A percentile compares a stretch with the other conserved stretches of the same genome.
Conservation (phyloP, 2,329 filamentous ascomycete species). For the Scortechinia acanthostroma region DNA sequence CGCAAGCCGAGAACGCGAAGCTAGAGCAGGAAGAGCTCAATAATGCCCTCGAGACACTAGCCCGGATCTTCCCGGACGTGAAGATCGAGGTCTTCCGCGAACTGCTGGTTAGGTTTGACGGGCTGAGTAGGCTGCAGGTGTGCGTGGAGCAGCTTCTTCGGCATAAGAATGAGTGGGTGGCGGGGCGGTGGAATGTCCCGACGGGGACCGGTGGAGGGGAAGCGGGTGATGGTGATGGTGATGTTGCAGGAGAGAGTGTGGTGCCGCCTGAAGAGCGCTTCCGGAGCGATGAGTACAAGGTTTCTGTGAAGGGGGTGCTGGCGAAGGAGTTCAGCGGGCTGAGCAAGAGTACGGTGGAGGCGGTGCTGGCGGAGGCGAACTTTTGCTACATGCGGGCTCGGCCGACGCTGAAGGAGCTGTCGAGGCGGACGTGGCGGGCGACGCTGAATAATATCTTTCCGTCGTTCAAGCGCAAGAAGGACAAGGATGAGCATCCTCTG, state of each 20-base stretch:
- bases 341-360: slow-evolving; percentile 31
- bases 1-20: slow-evolving; percentile 13
- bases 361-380: slow-evolving; percentile 35
- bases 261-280: slow-evolving; percentile 31
- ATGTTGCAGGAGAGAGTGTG: slow-evolving; percentile 7
- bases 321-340: slow-evolving; percentile 29
- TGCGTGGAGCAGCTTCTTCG: slow-evolving; percentile 34
- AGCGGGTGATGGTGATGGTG: not conserved
- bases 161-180: slow-evolving; percentile 34
- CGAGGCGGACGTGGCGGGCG: slow-evolving; percentile 31
- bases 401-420: slow-evolving; percentile 28
- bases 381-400: slow-evolving; percentile 31
- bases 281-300: slow-evolving; percentile 29
- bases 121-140: slow-evolving; percentile 31
- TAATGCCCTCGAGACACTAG: slow-evolving; percentile 24
- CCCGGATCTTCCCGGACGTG: slow-evolving; percentile 32
- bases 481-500: slow-evolving; percentile 25
- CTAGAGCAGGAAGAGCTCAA: slow-evolving; percentile 29
- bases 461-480: slow-evolving; percentile 27
- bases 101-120: slow-evolving; percentile 32
- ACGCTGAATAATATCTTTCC: slow-evolving; percentile 29
- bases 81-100: slow-evolving; percentile 35
- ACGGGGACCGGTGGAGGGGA: slow-evolving; percentile 6
- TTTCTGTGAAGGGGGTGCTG: slow-evolving; percentile 24
- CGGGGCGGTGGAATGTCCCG: slow-evolving; percentile 31